These are phyloP conservation scores for Saccharomyces paradoxus DNA, from an alignment of 805 yeast genomes.

Conservation along the genomic window DNA sequence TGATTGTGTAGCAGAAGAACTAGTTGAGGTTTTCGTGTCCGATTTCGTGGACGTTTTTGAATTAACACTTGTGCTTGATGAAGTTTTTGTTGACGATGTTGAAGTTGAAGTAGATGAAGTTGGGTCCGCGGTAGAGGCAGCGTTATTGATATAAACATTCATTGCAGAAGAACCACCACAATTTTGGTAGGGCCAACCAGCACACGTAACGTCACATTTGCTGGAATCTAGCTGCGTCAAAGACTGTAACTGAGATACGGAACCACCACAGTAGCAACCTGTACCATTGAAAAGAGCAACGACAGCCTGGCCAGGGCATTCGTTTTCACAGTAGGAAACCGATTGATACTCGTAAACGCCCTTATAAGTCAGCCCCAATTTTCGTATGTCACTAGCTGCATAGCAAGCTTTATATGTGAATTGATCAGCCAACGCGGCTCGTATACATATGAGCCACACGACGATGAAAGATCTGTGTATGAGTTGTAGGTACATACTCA, in stretches of 20 bases:
- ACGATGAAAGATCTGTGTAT: background rate
- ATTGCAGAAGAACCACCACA: constrained; percentile 54
- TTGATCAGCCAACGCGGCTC: constrained; percentile 1
- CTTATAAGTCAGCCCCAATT: constrained; percentile 21
- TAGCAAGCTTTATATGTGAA: constrained; percentile 30
- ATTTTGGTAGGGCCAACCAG: constrained; percentile 46
- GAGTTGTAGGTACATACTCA: background rate
- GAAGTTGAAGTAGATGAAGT: background rate
- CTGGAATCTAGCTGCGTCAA: constrained; percentile 30
- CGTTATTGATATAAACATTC: constrained; percentile 34
- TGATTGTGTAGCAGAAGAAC: constrained; percentile 8
- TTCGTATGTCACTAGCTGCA: constrained; percentile 18
- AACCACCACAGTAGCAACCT: constrained; percentile 58
- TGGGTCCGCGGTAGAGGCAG: background rate
- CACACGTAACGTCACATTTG: constrained; percentile 41
- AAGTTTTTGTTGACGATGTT: background rate
- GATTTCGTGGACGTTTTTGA: background rate
- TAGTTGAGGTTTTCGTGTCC: background rate
- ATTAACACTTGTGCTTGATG: background rate
- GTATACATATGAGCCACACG: background rate
- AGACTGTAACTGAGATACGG: constrained; percentile 24
- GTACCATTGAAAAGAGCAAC: constrained; percentile 48
- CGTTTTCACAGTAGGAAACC: constrained; percentile 42
- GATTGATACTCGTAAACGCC: constrained; percentile 52
- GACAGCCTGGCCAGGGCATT: constrained; percentile 41